These are phyloP conservation scores for Viola pubescens DNA, from an alignment of 441 rosid species.

Conservation along the genomic window DNA sequence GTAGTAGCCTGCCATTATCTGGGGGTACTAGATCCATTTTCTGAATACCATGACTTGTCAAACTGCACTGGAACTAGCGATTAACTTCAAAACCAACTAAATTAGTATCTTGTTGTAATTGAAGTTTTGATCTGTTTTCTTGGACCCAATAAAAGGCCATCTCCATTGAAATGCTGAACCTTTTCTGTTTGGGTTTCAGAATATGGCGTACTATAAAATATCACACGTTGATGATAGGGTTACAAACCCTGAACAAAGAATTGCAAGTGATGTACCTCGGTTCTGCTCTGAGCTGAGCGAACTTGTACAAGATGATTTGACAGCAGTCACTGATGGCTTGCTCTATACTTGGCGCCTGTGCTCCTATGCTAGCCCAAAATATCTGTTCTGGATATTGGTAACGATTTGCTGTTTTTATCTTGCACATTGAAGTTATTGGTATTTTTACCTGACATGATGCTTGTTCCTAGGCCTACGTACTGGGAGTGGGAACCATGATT, in stretches of 20 bases:
- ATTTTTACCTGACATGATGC: slow-evolving; percentile 13
- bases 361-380: slow-evolving; percentile 98
- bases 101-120: too few species aligned
- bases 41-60: not conserved
- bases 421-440: not conserved
- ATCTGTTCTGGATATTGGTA: slow-evolving; percentile 94
- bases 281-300: slow-evolving; percentile 96
- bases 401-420: slow-evolving; percentile 16
- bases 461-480: slow-evolving; percentile 69
- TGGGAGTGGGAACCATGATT: slow-evolving; percentile 86
- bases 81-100: too few species aligned
- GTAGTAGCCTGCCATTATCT: not conserved
- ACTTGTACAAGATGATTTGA: slow-evolving; percentile 86
- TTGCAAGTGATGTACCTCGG: slow-evolving; percentile 95
- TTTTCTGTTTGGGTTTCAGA: slow-evolving; percentile 44
- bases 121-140: not conserved
- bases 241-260: slow-evolving; percentile 88
- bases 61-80: not conserved
- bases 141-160: not conserved
- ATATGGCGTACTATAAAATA: slow-evolving; percentile 95
- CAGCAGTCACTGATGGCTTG: slow-evolving; percentile 84
- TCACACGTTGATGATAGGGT: slow-evolving; percentile 96
- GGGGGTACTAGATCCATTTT: not conserved
- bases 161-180: not conserved
- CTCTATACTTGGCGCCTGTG: slow-evolving; percentile 96